Evolutionary conservation across 2,329 filamentous ascomycete species (phyloP), one percentile per base, ranked within the genome.

Genomic region (Periconia macrospinosa): DNA sequence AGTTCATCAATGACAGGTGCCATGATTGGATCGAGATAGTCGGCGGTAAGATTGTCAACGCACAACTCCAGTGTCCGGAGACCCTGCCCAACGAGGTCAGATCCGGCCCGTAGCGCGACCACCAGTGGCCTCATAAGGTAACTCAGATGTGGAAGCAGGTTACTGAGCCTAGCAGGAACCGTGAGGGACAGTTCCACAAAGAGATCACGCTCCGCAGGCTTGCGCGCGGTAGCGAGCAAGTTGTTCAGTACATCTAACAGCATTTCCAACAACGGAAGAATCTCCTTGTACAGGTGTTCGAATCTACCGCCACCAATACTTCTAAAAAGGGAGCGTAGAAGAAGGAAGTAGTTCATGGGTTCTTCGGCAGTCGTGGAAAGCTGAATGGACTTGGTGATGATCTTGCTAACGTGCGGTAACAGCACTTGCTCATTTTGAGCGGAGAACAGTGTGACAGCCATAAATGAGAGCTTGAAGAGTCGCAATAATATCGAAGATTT

Each of bases 11-110:
- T 97, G 23, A 97, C 95, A 0, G 94, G 95, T 2, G 93, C 91
- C 93, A 99, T 99, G 66, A 99, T 97, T 0, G 94, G 95, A 65
- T 99, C 94, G 14, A 99, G 79, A 68, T 99, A 99, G 67, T 99
- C 94, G 0, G 94, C 93, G 0, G 95, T 99, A 0, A 99, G 82
- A 64, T 99, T 99, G 59, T 99, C 94, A 17, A 99, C 94, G 67
- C 94, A 99, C 1, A 99, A 83, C 68, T 99, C 94, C 6, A 99
- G 79, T 0, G 94, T 99, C 27, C 95, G 83, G 7, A 99, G 80
- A 0, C 94, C 94, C 73, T 99, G 95, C 0, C 92, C 92, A 17
- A 99, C 93, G 40, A 99, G 83, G 60, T 99, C 94, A 1, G 90
- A 92, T 14, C 93, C 92, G 17, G 92, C 92, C 52, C 92, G 86